Conservation (phyloP, 1,284 basidiomycete genomes). For the Leccinum griseonigrum region DNA sequence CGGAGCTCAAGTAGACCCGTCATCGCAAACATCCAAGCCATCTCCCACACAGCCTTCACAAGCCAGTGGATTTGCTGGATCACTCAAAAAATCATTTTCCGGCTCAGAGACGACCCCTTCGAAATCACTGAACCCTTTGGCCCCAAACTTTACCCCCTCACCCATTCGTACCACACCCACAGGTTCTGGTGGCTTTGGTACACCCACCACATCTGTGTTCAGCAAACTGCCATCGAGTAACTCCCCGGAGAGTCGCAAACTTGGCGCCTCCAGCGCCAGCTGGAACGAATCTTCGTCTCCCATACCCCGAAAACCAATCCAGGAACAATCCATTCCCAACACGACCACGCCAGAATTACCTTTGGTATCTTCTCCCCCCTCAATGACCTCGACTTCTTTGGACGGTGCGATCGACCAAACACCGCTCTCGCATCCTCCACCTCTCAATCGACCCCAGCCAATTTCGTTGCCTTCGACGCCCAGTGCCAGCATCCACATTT, state of each 20-base stretch:
- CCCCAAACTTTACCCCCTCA: conserved; percentile 27
- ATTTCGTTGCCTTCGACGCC: conserved; percentile 33
- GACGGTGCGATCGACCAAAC: conserved; percentile 14
- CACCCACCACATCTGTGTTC: conserved; percentile 1
- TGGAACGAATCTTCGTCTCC: background rate
- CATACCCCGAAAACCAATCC: conserved; percentile 3
- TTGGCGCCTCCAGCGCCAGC: background rate
- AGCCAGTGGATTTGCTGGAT: background rate
- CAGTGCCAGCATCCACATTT: conserved; percentile 22
- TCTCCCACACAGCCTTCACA: conserved; percentile 5
- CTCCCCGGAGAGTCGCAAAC: background rate
- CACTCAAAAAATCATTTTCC: conserved; percentile 3
- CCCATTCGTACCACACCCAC: background rate
- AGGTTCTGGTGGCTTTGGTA: background rate
- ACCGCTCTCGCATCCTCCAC: conserved; percentile 23
- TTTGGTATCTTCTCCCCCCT: conserved; percentile 17
- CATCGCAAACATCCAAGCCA: background rate
- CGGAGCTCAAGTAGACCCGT: background rate
- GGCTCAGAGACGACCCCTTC: conserved; percentile 9
- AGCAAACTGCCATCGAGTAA: background rate
- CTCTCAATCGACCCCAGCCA: conserved; percentile 27
- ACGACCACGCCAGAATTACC: background rate
- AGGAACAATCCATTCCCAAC: background rate
- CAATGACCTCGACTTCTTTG: conserved; percentile 9
- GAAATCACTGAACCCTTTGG: conserved; percentile 27